These are phyloP conservation scores for Elongisporangium anandrum DNA, from an alignment of 352 stramenopile species.

Conservation along the genomic window DNA sequence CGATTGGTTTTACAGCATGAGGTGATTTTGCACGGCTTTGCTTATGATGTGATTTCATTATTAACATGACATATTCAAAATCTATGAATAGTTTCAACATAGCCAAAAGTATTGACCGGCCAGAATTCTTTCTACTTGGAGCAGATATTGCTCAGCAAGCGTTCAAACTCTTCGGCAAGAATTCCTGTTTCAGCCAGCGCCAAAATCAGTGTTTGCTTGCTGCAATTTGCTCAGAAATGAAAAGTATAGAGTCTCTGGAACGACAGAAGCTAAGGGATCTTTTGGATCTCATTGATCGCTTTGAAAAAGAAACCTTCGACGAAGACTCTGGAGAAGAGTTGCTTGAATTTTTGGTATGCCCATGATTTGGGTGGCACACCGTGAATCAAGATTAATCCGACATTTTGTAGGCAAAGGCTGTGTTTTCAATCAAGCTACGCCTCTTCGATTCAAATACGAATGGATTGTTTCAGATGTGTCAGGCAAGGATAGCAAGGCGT, in stretches of 20 bases:
- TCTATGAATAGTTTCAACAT: constrained; percentile 82
- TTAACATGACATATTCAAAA: too few relatives aligned
- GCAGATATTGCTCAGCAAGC: constrained; percentile 49
- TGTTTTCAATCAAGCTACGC: constrained; percentile 52
- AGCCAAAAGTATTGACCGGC: constrained; percentile 48
- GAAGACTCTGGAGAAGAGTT: background rate
- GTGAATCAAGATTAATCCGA: background rate
- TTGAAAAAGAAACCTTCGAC: constrained; percentile 10
- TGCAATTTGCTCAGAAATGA: constrained; percentile 51
- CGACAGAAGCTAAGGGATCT: constrained; percentile 24
- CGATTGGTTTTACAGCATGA: constrained; percentile 78
- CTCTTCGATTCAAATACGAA: constrained; percentile 55
- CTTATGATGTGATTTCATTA: too few relatives aligned
- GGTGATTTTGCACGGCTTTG: constrained; percentile 22
- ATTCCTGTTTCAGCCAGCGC: constrained; percentile 28
- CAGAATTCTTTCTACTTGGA: constrained; percentile 48
- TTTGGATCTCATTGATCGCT: constrained; percentile 37
- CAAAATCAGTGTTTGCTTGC: constrained; percentile 49
- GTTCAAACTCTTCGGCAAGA: constrained; percentile 27
- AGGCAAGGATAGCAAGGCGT: constrained; percentile 24
- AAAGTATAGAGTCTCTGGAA: constrained; percentile 43
- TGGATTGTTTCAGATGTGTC: constrained; percentile 46
- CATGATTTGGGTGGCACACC: background rate
- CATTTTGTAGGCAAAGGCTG: constrained; percentile 31
- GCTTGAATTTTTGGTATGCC: constrained; percentile 14